Conservation (phyloP, 2,329 filamentous ascomycete species). For the Arthrobotrys pseudoclavata region DNA sequence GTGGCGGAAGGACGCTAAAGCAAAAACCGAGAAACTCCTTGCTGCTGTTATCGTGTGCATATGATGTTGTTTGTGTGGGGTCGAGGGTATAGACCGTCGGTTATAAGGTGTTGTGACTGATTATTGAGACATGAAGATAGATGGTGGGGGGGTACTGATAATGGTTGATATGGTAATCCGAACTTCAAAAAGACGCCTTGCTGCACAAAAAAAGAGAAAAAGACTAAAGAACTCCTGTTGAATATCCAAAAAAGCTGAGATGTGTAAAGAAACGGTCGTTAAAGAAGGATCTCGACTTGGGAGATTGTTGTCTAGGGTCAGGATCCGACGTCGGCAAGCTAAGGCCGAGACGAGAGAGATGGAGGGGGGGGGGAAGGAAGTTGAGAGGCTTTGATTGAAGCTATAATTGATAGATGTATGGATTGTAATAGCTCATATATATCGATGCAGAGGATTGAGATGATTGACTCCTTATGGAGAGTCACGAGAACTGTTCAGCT, state of each 20-base stretch:
- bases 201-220: conserved; percentile 57
- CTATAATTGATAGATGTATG: conserved; percentile 26
- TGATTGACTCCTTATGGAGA: conserved; percentile 51
- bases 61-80: conserved; percentile 63
- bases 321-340: conserved; percentile 60
- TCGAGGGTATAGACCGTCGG: conserved; percentile 65
- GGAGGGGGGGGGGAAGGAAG: conserved; percentile 29
- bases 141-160: conserved; percentile 47
- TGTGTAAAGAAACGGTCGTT: conserved; percentile 62
- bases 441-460: conserved; percentile 42
- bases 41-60: conserved; percentile 61
- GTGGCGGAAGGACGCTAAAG: conserved; percentile 60
- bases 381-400: conserved; percentile 49
- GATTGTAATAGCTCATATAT: conserved; percentile 55
- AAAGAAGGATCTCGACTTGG: conserved; percentile 64
- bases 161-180: conserved; percentile 50
- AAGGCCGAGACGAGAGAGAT: conserved; percentile 38
- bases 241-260: conserved; percentile 42
- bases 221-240: conserved; percentile 60
- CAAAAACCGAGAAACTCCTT: conserved; percentile 61
- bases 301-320: conserved; percentile 66
- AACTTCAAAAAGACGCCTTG: conserved; percentile 55
- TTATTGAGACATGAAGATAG: conserved; percentile 60
- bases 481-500: conserved; percentile 50
- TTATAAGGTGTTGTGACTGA: conserved; percentile 60